Evolutionary conservation across 2,329 filamentous ascomycete species (phyloP).

Genomic region (Sporothrix sp.): DNA sequence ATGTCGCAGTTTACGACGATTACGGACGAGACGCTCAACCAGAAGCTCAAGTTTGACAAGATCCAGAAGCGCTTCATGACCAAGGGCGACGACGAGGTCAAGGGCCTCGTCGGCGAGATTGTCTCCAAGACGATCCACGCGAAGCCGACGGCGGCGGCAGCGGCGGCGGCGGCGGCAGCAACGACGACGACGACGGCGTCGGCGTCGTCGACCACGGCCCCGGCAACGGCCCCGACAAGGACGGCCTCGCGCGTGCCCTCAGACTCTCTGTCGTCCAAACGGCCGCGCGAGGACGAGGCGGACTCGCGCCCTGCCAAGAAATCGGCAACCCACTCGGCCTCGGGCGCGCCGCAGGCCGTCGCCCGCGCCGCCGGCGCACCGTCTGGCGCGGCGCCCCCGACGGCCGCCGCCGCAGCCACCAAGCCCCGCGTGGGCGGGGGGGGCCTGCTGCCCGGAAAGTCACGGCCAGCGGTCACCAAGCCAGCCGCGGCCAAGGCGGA

Average conservation of each 20-base stretch:
- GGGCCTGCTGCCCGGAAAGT: conserved; percentile 37
- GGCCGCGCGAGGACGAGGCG: conserved; percentile 31
- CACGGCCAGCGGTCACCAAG: conserved; percentile 34
- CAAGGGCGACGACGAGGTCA: conserved; percentile 55
- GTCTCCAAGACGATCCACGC: conserved; percentile 36
- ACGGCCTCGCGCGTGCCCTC: conserved; percentile 15
- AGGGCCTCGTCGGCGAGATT: conserved; percentile 45
- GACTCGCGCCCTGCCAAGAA: conserved; percentile 31
- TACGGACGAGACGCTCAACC: conserved; percentile 48
- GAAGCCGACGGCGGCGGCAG: not conserved
- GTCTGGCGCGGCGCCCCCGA: conserved; percentile 21
- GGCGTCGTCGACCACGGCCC: conserved; percentile 17
- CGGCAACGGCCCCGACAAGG: not conserved
- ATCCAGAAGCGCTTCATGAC: conserved; percentile 54
- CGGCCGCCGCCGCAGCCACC: conserved; percentile 20
- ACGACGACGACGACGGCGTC: not conserved
- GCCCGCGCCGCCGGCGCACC: conserved; percentile 23
- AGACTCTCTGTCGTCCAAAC: conserved; percentile 24
- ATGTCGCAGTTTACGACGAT: conserved; percentile 53
- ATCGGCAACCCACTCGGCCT: conserved; percentile 25
- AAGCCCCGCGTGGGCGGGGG: conserved; percentile 25
- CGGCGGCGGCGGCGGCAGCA: conserved; percentile 5
- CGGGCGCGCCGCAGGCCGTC: conserved; percentile 17
- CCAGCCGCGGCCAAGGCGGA: conserved; percentile 18
- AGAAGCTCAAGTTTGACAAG: conserved; percentile 56